These are phyloP conservation scores for Gonium pectorale DNA, from an alignment of 139 green algal species.

Conservation along the genomic window DNA sequence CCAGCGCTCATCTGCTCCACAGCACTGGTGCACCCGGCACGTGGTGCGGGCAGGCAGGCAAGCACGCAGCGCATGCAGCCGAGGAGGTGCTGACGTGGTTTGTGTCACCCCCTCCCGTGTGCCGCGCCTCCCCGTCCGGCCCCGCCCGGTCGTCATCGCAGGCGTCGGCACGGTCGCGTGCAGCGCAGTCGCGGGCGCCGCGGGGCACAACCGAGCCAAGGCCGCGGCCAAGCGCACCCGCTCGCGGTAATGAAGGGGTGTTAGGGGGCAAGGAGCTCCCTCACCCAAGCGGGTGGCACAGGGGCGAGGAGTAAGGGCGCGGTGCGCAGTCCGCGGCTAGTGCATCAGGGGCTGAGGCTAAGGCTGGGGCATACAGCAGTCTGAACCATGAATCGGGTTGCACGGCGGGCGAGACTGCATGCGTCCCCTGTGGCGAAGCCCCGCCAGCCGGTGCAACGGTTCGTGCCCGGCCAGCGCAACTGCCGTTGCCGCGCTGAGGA, in stretches of 20 bases:
- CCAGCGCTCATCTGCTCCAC: not conserved
- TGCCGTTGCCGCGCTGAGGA: too few species aligned
- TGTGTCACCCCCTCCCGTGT: not conserved
- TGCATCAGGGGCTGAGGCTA: not conserved
- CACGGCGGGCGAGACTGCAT: not conserved
- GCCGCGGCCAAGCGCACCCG: slow-evolving; percentile 7
- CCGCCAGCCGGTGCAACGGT: too few species aligned
- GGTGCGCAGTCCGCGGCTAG: not conserved
- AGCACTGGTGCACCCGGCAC: not conserved
- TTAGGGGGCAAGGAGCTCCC: not conserved
- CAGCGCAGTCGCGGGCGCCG: slow-evolving; percentile 18
- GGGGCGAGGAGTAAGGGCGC: not conserved
- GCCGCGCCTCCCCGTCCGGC: not conserved
- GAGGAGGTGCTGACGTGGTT: not conserved
- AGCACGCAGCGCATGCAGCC: too few species aligned
- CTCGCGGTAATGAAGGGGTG: not conserved
- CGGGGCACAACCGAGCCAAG: slow-evolving; percentile 29
- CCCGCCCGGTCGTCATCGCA: not conserved
- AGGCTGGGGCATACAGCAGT: too few species aligned
- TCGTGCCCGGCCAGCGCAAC: too few species aligned
- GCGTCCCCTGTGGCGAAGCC: not conserved
- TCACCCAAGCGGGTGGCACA: not conserved
- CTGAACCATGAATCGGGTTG: too few species aligned
- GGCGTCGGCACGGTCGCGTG: slow-evolving; percentile 33
- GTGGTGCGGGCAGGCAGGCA: too few species aligned